phyloP scores from a whole-genome alignment of 2,329 filamentous ascomycete genomes.

The Raffaelea ambrosiae region DNA sequence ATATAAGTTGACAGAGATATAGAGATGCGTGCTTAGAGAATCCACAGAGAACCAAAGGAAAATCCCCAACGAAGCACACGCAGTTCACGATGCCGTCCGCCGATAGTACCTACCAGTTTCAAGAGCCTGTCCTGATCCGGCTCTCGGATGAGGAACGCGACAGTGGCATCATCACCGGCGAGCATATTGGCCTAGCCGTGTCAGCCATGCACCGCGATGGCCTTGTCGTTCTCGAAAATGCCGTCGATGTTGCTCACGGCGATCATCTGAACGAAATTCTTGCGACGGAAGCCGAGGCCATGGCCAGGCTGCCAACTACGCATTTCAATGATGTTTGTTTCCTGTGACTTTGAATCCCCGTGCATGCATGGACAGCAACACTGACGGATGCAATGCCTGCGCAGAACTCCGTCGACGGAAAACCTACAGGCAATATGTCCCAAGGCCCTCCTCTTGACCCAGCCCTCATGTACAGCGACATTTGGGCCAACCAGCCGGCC shows the following conservation, averaged over 20 bases:
- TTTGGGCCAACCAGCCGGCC: conserved; percentile 10
- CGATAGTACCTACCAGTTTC: conserved; percentile 4
- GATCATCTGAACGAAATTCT: conserved; percentile 5
- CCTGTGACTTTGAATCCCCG: too few species aligned
- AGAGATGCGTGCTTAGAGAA: too few species aligned
- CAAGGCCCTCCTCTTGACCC: conserved; percentile 12
- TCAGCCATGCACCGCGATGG: conserved; percentile 5
- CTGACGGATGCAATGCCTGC: too few species aligned
- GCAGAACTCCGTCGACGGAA: conserved; percentile 10
- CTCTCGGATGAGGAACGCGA: conserved; percentile 1
- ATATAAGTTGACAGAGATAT: too few species aligned
- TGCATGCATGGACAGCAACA: too few species aligned
- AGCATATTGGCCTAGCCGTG: conserved; percentile 4
- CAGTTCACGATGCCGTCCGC: background rate
- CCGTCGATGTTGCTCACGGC: conserved; percentile 3
- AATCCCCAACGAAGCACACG: too few species aligned
- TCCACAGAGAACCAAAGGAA: too few species aligned
- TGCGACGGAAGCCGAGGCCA: conserved; percentile 4
- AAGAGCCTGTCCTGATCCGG: conserved; percentile 6
- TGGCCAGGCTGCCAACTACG: conserved; percentile 10
- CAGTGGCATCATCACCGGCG: background rate
- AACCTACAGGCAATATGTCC: conserved; percentile 13
- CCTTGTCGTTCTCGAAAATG: conserved; percentile 8
- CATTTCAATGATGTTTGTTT: conserved; percentile 9
- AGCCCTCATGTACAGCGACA: conserved; percentile 10